Evolutionary conservation across 257 asterid species (phyloP).

Genomic region (Plantago ovata): DNA sequence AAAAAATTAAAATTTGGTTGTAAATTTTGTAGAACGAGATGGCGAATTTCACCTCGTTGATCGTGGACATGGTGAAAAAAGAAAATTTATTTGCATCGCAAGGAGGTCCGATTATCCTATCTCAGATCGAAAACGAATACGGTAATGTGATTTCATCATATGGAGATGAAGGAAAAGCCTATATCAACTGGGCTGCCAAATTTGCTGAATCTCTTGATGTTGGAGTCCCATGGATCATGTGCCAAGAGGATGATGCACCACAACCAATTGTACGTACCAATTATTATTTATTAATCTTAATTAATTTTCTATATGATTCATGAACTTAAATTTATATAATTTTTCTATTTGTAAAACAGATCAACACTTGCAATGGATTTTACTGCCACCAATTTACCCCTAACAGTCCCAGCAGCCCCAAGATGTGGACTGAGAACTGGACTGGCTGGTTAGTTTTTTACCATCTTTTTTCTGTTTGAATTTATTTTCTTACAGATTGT

Average conservation of each 20-base stretch:
- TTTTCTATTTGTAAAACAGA: slow-evolving; percentile 11
- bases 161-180: slow-evolving; percentile 44
- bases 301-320: not conserved
- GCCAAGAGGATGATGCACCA: slow-evolving; percentile 53
- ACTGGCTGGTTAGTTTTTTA: slow-evolving; percentile 43
- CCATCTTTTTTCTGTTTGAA: not conserved
- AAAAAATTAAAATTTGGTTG: too few species aligned
- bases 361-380: slow-evolving; percentile 50
- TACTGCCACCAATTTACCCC: slow-evolving; percentile 45
- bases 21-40: slow-evolving; percentile 38
- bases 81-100: slow-evolving; percentile 52
- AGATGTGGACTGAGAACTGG: slow-evolving; percentile 71
- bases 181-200: slow-evolving; percentile 42
- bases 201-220: slow-evolving; percentile 38
- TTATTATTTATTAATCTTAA: too few species aligned
- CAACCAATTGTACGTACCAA: slow-evolving; percentile 32
- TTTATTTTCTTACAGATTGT: not conserved
- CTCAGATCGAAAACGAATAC: slow-evolving; percentile 53
- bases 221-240: slow-evolving; percentile 63
- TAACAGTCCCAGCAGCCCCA: slow-evolving; percentile 36
- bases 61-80: slow-evolving; percentile 41
- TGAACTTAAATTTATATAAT: not conserved
- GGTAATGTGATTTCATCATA: slow-evolving; percentile 34
- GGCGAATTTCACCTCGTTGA: slow-evolving; percentile 45
- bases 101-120: slow-evolving; percentile 57